A percentile compares a stretch with the other conserved stretches of the same genome.
phyloP scores from a whole-genome alignment of 2,329 filamentous ascomycete species.

The Teratosphaeria nubilosa region DNA sequence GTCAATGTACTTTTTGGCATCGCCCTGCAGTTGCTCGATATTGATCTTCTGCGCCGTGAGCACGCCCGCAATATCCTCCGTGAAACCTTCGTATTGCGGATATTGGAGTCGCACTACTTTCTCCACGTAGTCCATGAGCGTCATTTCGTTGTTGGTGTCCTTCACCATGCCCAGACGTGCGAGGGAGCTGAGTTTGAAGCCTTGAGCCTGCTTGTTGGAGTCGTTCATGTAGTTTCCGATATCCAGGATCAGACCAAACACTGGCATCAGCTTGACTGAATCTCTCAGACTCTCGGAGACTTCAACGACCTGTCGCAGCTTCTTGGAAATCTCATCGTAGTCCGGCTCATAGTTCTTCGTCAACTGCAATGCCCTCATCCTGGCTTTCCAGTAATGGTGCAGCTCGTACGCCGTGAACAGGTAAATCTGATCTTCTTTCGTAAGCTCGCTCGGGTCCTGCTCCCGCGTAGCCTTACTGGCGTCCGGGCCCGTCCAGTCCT shows the following conservation, averaged over 20 bases:
- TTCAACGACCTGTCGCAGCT: constrained; percentile 73
- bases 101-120: constrained; percentile 95
- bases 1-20: constrained; percentile 86
- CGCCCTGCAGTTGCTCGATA: constrained; percentile 77
- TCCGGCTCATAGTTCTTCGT: constrained; percentile 77
- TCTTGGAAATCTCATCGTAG: constrained; percentile 81
- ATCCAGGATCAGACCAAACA: constrained; percentile 88
- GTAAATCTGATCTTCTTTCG: constrained; percentile 90
- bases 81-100: constrained; percentile 85
- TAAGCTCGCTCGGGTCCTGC: constrained; percentile 77
- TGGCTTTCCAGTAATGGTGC: constrained; percentile 96
- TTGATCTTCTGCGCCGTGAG: constrained; percentile 79
- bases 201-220: constrained; percentile 92
- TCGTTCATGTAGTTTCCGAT: constrained; percentile 99
- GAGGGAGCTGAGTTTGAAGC: constrained; percentile 95
- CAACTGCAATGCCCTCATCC: constrained; percentile 81
- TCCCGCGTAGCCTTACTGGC: constrained; percentile 69
- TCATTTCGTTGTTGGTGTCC: constrained; percentile 97
- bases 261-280: constrained; percentile 89
- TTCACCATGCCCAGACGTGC: constrained; percentile 94
- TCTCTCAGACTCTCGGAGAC: constrained; percentile 86
- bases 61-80: constrained; percentile 73
- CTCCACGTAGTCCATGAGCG: constrained; percentile 89
- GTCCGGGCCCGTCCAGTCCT: constrained; percentile 88
- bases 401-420: constrained; percentile 87